Evolutionary conservation across 2,329 filamentous ascomycete species (phyloP).

Genomic region (Monosporascus ibericus): DNA sequence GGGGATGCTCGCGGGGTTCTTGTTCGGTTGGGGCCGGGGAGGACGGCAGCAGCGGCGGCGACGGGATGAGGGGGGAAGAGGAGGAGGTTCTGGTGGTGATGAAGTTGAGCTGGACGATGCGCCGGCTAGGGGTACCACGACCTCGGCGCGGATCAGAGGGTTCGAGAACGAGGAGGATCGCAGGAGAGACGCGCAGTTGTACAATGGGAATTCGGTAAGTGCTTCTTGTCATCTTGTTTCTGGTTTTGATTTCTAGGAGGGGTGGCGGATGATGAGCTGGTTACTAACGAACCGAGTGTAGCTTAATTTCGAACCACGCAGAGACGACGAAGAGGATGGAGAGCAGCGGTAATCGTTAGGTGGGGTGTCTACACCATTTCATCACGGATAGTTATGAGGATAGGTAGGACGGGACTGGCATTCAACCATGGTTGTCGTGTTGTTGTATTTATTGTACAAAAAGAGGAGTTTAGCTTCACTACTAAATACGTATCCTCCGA

Average conservation of each 20-base stretch:
- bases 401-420: too few species aligned
- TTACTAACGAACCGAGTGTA: conserved; percentile 29
- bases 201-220: conserved; percentile 85
- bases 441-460: background rate
- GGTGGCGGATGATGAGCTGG: background rate
- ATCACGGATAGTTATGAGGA: too few species aligned
- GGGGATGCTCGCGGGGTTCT: conserved; percentile 13
- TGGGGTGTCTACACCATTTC: too few species aligned
- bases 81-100: conserved; percentile 7
- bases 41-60: background rate
- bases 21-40: conserved; percentile 12
- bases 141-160: conserved; percentile 35
- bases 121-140: conserved; percentile 13
- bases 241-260: background rate
- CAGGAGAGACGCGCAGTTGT: conserved; percentile 62
- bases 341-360: background rate
- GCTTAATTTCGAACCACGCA: conserved; percentile 64
- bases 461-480: background rate
- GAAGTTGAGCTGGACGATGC: conserved; percentile 25
- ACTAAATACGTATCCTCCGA: background rate
- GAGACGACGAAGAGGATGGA: conserved; percentile 43
- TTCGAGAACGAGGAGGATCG: conserved; percentile 48
- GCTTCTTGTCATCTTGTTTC: background rate
- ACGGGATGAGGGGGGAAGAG: background rate
- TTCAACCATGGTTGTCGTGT: background rate